A percentile compares a stretch with the other conserved stretches of the same genome.
phyloP scores from a whole-genome alignment of 2,329 filamentous ascomycete genomes.

The Verticillium nubilum region DNA sequence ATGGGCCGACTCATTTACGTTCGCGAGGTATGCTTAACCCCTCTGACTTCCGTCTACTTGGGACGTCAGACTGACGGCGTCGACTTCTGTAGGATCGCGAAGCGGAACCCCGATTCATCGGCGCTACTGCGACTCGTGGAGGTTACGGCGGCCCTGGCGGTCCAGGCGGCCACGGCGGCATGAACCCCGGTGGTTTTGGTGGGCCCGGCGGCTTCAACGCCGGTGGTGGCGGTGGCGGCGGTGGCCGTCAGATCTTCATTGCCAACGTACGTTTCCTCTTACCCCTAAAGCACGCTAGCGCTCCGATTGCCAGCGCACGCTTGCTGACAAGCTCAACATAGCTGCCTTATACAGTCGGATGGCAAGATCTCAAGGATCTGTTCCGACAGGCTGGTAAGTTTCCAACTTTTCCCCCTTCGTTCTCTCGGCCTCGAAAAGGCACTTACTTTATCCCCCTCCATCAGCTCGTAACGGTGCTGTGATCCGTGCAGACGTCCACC shows the following conservation, averaged over 20 bases:
- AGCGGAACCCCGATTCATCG: slow-evolving; percentile 92
- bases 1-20: slow-evolving; percentile 99
- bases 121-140: slow-evolving; percentile 59
- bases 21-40: slow-evolving; percentile 66
- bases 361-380: slow-evolving; percentile 98
- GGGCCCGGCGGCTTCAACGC: slow-evolving; percentile 43
- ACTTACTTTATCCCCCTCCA: not conserved
- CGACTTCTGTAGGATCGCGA: slow-evolving; percentile 72
- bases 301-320: slow-evolving; percentile 84
- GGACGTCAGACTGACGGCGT: slow-evolving; percentile 14
- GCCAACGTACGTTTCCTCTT: slow-evolving; percentile 79
- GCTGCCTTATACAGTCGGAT: slow-evolving; percentile 96
- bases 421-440: slow-evolving; percentile 7
- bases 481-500: slow-evolving; percentile 91
- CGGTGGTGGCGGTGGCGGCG: slow-evolving; percentile 45
- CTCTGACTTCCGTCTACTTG: not conserved
- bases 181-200: slow-evolving; percentile 50
- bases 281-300: not conserved
- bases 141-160: slow-evolving; percentile 54
- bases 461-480: slow-evolving; percentile 64
- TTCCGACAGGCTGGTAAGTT: slow-evolving; percentile 94
- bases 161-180: slow-evolving; percentile 38
- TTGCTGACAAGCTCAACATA: slow-evolving; percentile 37
- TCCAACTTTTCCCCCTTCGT: slow-evolving; percentile 1
- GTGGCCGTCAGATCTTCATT: slow-evolving; percentile 89